A percentile compares a stretch with the other conserved stretches of the same genome.
These are phyloP conservation scores for Pleurotus sapidus DNA, from an alignment of 768 basidiomycete genomes.

Conservation along the genomic window DNA sequence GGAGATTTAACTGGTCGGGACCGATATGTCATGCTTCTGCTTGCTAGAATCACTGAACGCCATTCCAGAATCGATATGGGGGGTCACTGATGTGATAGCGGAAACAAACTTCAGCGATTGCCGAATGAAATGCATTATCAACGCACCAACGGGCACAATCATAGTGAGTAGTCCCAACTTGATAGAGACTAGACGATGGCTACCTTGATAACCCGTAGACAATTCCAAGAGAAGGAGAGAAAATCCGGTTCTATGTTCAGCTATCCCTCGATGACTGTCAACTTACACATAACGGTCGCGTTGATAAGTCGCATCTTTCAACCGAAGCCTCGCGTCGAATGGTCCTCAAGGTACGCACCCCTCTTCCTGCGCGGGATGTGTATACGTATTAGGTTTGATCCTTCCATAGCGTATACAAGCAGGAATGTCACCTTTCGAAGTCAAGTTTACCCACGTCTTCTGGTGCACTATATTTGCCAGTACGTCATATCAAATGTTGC, in stretches of 20 bases:
- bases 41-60: not conserved
- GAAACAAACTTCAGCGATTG: slow-evolving; percentile 16
- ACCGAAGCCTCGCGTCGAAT: no score
- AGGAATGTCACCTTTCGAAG: no score
- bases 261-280: not conserved
- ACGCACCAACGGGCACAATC: slow-evolving; percentile 12
- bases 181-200: not conserved
- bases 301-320: not conserved
- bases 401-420: no score
- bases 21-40: not conserved
- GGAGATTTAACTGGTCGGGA: slow-evolving; percentile 13
- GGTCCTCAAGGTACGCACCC: no score
- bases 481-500: no score
- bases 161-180: slow-evolving; percentile 4
- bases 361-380: no score
- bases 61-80: slow-evolving; percentile 15
- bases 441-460: no score
- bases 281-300: not conserved
- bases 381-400: no score
- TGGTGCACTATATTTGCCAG: no score
- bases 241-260: slow-evolving; percentile 13
- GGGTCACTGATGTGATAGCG: slow-evolving; percentile 14
- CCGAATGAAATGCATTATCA: slow-evolving; percentile 15
- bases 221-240: slow-evolving; percentile 15
- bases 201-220: not conserved